Evolutionary conservation across 352 stramenopile genomes (phyloP).

Genomic region (Globisporangium viniferum): DNA sequence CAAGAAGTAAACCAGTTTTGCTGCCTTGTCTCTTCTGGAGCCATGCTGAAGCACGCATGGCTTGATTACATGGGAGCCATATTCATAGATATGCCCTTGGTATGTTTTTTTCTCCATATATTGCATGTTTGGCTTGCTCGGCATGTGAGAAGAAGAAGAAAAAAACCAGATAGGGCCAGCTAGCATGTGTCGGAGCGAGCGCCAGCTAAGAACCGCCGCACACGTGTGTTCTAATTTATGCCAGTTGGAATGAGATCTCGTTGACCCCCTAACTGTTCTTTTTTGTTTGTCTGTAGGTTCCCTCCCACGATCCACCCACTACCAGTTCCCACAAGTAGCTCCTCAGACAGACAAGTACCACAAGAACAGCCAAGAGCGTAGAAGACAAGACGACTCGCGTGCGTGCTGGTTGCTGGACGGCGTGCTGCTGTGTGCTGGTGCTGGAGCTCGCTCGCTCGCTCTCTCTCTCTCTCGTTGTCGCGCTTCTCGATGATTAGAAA

Average conservation of each 20-base stretch:
- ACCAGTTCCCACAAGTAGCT: slow-evolving; percentile 17
- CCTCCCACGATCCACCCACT: slow-evolving; percentile 22
- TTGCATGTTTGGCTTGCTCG: slow-evolving; percentile 7
- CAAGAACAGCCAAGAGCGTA: neutral
- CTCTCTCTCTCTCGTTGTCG: slow-evolving; percentile 11
- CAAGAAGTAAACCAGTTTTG: slow-evolving; percentile 59
- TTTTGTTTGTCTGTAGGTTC: slow-evolving; percentile 28
- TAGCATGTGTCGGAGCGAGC: neutral
- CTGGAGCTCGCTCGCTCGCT: neutral
- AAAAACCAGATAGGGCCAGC: neutral
- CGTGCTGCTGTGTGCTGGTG: neutral
- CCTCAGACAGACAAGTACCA: neutral
- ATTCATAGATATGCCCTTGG: slow-evolving; percentile 20
- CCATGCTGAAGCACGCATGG: neutral
- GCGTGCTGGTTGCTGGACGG: neutral
- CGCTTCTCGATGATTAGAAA: slow-evolving; percentile 80
- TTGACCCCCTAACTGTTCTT: slow-evolving; percentile 7
- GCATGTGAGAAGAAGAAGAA: neutral
- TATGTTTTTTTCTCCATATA: slow-evolving; percentile 13
- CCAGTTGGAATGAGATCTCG: slow-evolving; percentile 17
- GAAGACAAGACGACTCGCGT: neutral
- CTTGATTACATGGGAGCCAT: slow-evolving; percentile 13
- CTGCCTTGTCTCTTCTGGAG: slow-evolving; percentile 15
- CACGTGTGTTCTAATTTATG: slow-evolving; percentile 23
- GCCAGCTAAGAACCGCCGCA: slow-evolving; percentile 1